A percentile compares a stretch with the other conserved stretches of the same genome.
These are phyloP conservation scores for Phragmites australis DNA, from an alignment of 176 grass and related monocot species.

Conservation along the genomic window DNA sequence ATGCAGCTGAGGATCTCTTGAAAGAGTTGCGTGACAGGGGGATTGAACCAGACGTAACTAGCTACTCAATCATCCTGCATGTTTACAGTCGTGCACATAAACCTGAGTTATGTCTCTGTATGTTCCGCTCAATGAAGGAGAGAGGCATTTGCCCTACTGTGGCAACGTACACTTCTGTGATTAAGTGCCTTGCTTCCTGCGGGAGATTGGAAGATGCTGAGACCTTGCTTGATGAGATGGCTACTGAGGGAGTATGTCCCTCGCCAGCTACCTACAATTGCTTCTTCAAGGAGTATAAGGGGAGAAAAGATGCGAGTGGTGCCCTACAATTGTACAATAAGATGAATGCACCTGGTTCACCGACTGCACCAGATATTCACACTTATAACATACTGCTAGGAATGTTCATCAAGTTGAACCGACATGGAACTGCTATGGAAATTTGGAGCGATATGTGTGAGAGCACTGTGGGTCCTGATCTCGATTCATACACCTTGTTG, in stretches of 20 bases:
- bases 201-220: slow-evolving; percentile 76
- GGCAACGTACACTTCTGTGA: slow-evolving; percentile 86
- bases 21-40: slow-evolving; percentile 69
- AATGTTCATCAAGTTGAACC: slow-evolving; percentile 78
- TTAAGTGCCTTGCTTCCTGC: slow-evolving; percentile 91
- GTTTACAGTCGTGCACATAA: slow-evolving; percentile 94
- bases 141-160: slow-evolving; percentile 73
- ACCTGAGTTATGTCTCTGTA: slow-evolving; percentile 72
- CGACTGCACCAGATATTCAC: slow-evolving; percentile 63
- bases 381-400: slow-evolving; percentile 86
- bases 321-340: slow-evolving; percentile 76
- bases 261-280: slow-evolving; percentile 78
- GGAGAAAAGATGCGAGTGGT: slow-evolving; percentile 68
- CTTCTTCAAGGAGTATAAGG: slow-evolving; percentile 93
- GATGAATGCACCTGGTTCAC: slow-evolving; percentile 66
- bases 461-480: slow-evolving; percentile 75
- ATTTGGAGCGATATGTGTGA: slow-evolving; percentile 82
- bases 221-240: slow-evolving; percentile 80
- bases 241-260: slow-evolving; percentile 59
- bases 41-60: slow-evolving; percentile 82
- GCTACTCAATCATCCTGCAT: slow-evolving; percentile 94
- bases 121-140: slow-evolving; percentile 81
- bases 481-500: slow-evolving; percentile 89
- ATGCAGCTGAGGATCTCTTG: slow-evolving; percentile 64
- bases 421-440: slow-evolving; percentile 49